A percentile compares a stretch with the other conserved stretches of the same genome.
Evolutionary conservation across 345 rosid species (phyloP).

Genomic region (Lumnitzera littorea): DNA sequence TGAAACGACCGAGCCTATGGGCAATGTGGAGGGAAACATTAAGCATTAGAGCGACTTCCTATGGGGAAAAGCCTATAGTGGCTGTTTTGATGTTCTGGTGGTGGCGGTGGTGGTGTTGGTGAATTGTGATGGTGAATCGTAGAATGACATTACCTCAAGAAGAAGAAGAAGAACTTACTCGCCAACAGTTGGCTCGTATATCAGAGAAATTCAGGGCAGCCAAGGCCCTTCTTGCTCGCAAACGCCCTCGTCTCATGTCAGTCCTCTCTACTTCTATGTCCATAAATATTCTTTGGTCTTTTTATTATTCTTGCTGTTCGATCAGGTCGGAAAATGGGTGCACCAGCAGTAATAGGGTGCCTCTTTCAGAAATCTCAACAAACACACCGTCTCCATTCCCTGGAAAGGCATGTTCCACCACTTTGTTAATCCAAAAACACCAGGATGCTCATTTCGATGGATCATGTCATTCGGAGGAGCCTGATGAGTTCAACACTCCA

Average conservation of each 20-base stretch:
- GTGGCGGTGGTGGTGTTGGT: no score
- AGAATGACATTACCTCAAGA: not conserved
- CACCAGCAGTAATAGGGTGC: slow-evolving; percentile 30
- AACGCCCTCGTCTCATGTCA: slow-evolving; percentile 34
- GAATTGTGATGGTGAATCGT: no score
- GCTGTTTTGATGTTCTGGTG: no score
- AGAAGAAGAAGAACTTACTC: slow-evolving; percentile 13
- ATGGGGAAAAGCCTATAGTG: no score
- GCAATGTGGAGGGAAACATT: no score
- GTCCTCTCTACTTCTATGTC: slow-evolving; percentile 3
- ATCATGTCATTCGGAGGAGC: slow-evolving; percentile 35
- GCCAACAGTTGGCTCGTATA: slow-evolving; percentile 34
- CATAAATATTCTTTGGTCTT: not conserved
- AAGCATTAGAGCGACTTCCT: no score
- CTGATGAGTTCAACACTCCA: slow-evolving; percentile 11
- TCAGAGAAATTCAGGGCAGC: slow-evolving; percentile 56
- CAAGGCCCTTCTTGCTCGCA: slow-evolving; percentile 59
- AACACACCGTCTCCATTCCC: slow-evolving; percentile 26
- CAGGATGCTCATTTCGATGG: slow-evolving; percentile 9
- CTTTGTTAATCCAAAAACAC: slow-evolving; percentile 6
- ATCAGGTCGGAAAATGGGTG: slow-evolving; percentile 11
- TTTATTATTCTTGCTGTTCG: slow-evolving; percentile 4
- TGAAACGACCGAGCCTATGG: no score
- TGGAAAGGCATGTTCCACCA: slow-evolving; percentile 6
- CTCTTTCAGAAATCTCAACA: slow-evolving; percentile 46